These are phyloP conservation scores for Musa acuminata DNA, from an alignment of 176 grass and related monocot genomes.

Conservation along the genomic window DNA sequence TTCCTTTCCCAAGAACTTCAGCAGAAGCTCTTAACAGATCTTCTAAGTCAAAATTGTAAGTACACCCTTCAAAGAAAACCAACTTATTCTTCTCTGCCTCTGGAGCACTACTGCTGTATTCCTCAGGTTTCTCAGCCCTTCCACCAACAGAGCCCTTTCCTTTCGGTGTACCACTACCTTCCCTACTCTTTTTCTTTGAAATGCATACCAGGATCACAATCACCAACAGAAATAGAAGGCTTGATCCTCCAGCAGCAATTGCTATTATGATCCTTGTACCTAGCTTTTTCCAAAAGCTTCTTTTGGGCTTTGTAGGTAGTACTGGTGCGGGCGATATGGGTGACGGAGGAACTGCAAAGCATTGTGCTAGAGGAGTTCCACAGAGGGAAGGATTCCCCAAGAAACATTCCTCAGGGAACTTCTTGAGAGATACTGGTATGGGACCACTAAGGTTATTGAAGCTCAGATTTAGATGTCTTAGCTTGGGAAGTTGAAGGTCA, in stretches of 20 bases:
- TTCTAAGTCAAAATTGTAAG: conserved; percentile 13
- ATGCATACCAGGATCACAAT: conserved; percentile 1
- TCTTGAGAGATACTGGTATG: conserved; percentile 2
- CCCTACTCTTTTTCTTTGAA: conserved; percentile 3
- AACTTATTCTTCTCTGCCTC: conserved; percentile 17
- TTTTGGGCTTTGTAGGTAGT: neutral
- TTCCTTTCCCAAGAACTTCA: conserved; percentile 12
- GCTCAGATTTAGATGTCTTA: conserved; percentile 5
- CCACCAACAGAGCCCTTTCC: neutral
- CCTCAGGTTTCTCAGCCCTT: conserved; percentile 5
- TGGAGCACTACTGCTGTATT: conserved; percentile 6
- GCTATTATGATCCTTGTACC: neutral
- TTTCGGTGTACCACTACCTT: neutral
- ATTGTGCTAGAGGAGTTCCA: conserved; percentile 3
- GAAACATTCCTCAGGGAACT: neutral
- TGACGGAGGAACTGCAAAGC: conserved; percentile 1
- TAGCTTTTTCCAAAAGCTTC: conserved; percentile 10
- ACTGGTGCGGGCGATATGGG: neutral
- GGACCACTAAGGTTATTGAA: conserved; percentile 7
- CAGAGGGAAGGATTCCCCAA: conserved; percentile 1
- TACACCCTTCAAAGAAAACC: conserved; percentile 6
- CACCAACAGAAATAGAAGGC: neutral
- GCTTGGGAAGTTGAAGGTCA: conserved; percentile 8
- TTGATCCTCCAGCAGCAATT: conserved; percentile 11
- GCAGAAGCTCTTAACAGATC: conserved; percentile 17